A percentile compares a stretch with the other conserved stretches of the same genome.
These are phyloP conservation scores for Apiospora malaysiana DNA, from an alignment of 2,329 filamentous ascomycete species.

Conservation along the genomic window DNA sequence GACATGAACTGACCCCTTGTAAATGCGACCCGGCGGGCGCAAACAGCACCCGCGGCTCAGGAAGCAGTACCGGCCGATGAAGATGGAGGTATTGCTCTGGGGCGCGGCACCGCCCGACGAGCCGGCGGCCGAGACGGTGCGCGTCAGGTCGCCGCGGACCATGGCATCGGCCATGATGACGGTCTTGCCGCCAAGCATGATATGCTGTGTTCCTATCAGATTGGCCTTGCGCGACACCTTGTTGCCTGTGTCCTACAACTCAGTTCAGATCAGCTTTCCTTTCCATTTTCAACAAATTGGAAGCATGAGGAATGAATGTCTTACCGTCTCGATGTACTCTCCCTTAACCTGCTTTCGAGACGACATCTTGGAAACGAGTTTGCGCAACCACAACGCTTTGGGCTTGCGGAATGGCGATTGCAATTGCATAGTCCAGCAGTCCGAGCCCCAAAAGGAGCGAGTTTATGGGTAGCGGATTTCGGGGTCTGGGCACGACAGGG, in stretches of 20 bases:
- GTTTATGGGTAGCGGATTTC: background rate
- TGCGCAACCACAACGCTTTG: background rate
- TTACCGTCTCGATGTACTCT: slow-evolving; percentile 96
- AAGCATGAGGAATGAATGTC: slow-evolving; percentile 33
- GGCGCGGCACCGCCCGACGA: slow-evolving; percentile 45
- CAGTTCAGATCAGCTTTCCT: background rate
- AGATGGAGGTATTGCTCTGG: slow-evolving; percentile 71
- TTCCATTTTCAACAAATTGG: slow-evolving; percentile 2
- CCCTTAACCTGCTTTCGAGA: slow-evolving; percentile 80
- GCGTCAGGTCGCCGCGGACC: slow-evolving; percentile 86
- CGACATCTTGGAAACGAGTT: slow-evolving; percentile 20
- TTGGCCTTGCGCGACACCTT: slow-evolving; percentile 93
- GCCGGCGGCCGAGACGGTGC: slow-evolving; percentile 52
- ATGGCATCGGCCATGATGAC: slow-evolving; percentile 96
- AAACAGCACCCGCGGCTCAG: slow-evolving; percentile 80
- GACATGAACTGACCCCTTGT: slow-evolving; percentile 68
- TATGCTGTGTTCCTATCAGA: slow-evolving; percentile 95
- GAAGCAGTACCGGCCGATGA: slow-evolving; percentile 91
- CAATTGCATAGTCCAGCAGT: background rate
- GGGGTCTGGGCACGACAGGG: slow-evolving; percentile 2
- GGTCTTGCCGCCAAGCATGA: slow-evolving; percentile 94
- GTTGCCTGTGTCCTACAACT: slow-evolving; percentile 86
- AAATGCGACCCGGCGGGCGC: slow-evolving; percentile 81
- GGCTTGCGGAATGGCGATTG: slow-evolving; percentile 6
- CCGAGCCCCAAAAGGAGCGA: background rate